A percentile compares a stretch with the other conserved stretches of the same genome.
phyloP scores from a whole-genome alignment of 2,329 filamentous ascomycete genomes.

The Ampelomyces quisqualis region DNA sequence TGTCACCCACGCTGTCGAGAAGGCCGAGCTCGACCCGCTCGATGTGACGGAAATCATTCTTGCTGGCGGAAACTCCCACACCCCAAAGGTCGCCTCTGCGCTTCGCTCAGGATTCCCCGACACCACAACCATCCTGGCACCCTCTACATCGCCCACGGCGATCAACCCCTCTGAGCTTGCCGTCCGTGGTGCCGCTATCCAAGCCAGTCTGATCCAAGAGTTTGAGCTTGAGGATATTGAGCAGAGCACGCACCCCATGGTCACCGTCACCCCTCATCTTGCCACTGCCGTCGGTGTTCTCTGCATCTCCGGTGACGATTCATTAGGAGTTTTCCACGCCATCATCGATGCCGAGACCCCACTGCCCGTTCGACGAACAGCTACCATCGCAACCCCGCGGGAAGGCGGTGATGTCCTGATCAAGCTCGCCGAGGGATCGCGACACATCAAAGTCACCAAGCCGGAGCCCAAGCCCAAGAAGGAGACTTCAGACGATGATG shows the following conservation, averaged over 20 bases:
- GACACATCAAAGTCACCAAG: conserved; percentile 92
- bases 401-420: conserved; percentile 85
- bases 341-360: conserved; percentile 85
- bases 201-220: conserved; percentile 90
- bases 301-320: conserved; percentile 59
- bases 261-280: conserved; percentile 91
- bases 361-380: conserved; percentile 80
- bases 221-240: conserved; percentile 93
- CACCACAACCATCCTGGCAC: conserved; percentile 75
- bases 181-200: conserved; percentile 88
- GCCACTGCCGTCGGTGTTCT: conserved; percentile 85
- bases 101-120: conserved; percentile 78
- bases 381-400: conserved; percentile 73
- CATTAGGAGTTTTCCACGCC: conserved; percentile 71
- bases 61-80: conserved; percentile 88
- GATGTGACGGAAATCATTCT: conserved; percentile 95
- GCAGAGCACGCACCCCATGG: conserved; percentile 91
- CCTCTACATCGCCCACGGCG: conserved; percentile 72
- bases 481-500: conserved; percentile 57
- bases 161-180: conserved; percentile 93
- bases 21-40: conserved; percentile 86
- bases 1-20: conserved; percentile 81
- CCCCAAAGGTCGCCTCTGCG: conserved; percentile 85
- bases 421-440: conserved; percentile 82
- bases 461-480: conserved; percentile 75